Conservation (phyloP, 768 basidiomycete species). For the Tulasnella sp. region DNA sequence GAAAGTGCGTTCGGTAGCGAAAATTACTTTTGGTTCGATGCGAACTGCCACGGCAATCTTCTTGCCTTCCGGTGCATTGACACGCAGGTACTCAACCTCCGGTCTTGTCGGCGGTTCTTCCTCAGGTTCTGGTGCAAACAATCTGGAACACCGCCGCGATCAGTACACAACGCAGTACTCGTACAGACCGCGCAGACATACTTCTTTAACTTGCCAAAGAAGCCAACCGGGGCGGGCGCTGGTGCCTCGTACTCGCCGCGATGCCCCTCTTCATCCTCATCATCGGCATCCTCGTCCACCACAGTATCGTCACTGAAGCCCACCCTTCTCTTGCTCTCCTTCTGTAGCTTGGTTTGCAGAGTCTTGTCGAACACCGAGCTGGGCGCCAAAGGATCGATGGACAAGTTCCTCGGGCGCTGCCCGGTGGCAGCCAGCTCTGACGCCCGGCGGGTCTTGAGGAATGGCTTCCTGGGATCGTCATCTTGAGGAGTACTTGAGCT, state of each 20-base stretch:
- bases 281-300: constrained; percentile 43
- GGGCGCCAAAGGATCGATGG: constrained; percentile 85
- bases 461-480: constrained; percentile 48
- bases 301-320: constrained; percentile 32
- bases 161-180: background rate
- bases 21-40: constrained; percentile 97
- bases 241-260: constrained; percentile 33
- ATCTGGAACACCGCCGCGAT: background rate
- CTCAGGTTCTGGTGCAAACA: constrained; percentile 38
- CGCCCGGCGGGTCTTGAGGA: constrained; percentile 43
- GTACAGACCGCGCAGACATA: constrained; percentile 51
- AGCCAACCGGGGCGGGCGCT: background rate
- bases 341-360: constrained; percentile 64
- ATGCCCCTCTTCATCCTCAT: constrained; percentile 51
- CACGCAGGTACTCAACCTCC: constrained; percentile 52
- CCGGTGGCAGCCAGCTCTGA: background rate
- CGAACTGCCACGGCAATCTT: constrained; percentile 92
- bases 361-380: constrained; percentile 84
- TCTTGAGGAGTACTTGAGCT: constrained; percentile 41
- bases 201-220: constrained; percentile 16
- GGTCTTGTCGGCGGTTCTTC: constrained; percentile 46
- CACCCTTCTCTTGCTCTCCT: constrained; percentile 35
- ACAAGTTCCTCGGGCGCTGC: constrained; percentile 48
- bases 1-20: constrained; percentile 94
- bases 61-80: constrained; percentile 84